phyloP scores from a whole-genome alignment of 2,329 filamentous ascomycete species.

The Coniella lustricola region DNA sequence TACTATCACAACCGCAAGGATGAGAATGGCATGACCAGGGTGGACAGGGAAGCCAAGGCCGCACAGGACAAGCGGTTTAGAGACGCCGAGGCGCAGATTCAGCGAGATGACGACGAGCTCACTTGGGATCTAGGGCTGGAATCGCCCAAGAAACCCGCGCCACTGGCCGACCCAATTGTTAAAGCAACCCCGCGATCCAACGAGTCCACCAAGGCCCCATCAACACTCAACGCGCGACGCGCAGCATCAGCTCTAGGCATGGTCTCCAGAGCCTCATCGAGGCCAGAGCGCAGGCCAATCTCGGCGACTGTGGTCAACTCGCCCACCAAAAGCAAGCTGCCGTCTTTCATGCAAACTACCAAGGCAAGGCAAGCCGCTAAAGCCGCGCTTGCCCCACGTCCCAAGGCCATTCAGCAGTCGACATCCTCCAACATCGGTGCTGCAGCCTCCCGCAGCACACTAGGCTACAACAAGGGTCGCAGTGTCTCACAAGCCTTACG shows the following conservation, averaged over 20 bases:
- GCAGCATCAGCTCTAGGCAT: slow-evolving; percentile 48
- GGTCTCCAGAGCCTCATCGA: slow-evolving; percentile 21
- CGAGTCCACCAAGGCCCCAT: slow-evolving; percentile 25
- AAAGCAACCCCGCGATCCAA: slow-evolving; percentile 15
- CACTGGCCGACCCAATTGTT: slow-evolving; percentile 14
- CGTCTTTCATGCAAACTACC: slow-evolving; percentile 14
- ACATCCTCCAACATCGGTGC: slow-evolving; percentile 52
- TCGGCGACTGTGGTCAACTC: slow-evolving; percentile 15
- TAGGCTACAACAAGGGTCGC: slow-evolving; percentile 79
- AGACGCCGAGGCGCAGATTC: slow-evolving; percentile 59
- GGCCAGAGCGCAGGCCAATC: slow-evolving; percentile 19
- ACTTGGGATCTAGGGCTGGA: slow-evolving; percentile 28
- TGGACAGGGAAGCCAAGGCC: slow-evolving; percentile 54
- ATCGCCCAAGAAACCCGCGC: slow-evolving; percentile 35
- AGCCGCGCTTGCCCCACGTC: slow-evolving; percentile 22
- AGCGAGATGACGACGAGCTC: slow-evolving; percentile 53
- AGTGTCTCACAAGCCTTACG: slow-evolving; percentile 42
- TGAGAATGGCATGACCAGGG: slow-evolving; percentile 57
- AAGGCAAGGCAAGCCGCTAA: slow-evolving; percentile 29
- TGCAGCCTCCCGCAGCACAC: slow-evolving; percentile 68
- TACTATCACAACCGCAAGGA: slow-evolving; percentile 58
- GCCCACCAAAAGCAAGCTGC: slow-evolving; percentile 17
- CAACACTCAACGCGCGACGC: slow-evolving; percentile 47
- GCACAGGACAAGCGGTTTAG: slow-evolving; percentile 43
- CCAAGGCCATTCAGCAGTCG: slow-evolving; percentile 32